These are phyloP conservation scores for Rhizopogon vinicolor DNA, from an alignment of 768 basidiomycete genomes.

Conservation along the genomic window DNA sequence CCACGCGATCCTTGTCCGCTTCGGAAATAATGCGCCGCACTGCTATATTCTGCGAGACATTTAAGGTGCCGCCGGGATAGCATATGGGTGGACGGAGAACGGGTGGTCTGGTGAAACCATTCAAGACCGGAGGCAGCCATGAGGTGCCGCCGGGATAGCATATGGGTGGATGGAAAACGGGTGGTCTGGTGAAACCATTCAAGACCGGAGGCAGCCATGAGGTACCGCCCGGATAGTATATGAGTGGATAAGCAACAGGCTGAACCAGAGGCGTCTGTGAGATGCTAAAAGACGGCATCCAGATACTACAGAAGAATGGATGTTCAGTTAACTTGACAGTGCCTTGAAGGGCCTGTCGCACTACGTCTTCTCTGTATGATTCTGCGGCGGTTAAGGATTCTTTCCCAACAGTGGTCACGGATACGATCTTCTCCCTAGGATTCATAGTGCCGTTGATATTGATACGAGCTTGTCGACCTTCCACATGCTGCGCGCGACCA, in stretches of 20 bases:
- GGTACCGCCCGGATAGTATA: too few species aligned
- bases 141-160: background rate
- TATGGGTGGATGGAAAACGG: background rate
- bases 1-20: conserved; percentile 15
- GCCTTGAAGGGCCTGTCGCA: conserved; percentile 19
- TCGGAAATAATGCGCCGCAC: conserved; percentile 25
- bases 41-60: conserved; percentile 23
- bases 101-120: background rate
- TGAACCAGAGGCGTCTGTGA: too few species aligned
- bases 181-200: background rate
- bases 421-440: conserved; percentile 9
- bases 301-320: conserved; percentile 24
- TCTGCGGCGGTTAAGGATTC: conserved; percentile 56
- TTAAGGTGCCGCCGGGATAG: conserved; percentile 8
- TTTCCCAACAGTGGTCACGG: conserved; percentile 48
- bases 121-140: conserved; percentile 10
- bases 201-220: conserved; percentile 10
- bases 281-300: conserved; percentile 16
- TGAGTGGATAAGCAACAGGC: too few species aligned
- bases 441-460: conserved; percentile 15
- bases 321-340: conserved; percentile 9
- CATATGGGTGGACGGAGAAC: background rate
- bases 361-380: conserved; percentile 13
- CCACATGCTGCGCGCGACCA: conserved; percentile 17
- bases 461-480: conserved; percentile 36